A percentile compares a stretch with the other conserved stretches of the same genome.
Conservation (phyloP, 148 eudicot species). For the Tetragonia tetragonoides region DNA sequence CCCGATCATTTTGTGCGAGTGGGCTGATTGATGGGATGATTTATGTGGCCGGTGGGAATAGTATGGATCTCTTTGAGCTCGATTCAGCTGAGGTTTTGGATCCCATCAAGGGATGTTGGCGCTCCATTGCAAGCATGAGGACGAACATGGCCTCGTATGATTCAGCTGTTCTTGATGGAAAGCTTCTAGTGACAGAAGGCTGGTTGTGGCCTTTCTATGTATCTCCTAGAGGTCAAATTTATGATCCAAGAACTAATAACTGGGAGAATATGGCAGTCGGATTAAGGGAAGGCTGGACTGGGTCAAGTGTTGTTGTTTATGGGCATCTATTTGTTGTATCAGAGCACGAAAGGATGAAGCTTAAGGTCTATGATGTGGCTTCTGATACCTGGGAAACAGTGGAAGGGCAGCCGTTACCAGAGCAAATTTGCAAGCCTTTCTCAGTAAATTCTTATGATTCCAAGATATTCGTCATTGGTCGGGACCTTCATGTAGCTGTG, state of each 20-base stretch:
- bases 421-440: slow-evolving; percentile 91
- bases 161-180: slow-evolving; percentile 78
- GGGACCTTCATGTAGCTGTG: slow-evolving; percentile 78
- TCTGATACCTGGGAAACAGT: slow-evolving; percentile 83
- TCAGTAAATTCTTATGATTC: slow-evolving; percentile 54
- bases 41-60: slow-evolving; percentile 91
- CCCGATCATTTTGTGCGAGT: slow-evolving; percentile 82
- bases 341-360: slow-evolving; percentile 87
- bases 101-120: slow-evolving; percentile 60
- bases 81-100: slow-evolving; percentile 82
- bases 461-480: slow-evolving; percentile 76
- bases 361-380: slow-evolving; percentile 70
- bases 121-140: slow-evolving; percentile 61
- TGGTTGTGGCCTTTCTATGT: slow-evolving; percentile 99
- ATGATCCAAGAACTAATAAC: slow-evolving; percentile 64
- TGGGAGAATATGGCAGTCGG: slow-evolving; percentile 92
- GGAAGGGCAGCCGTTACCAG: slow-evolving; percentile 76
- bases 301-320: slow-evolving; percentile 77
- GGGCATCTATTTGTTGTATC: slow-evolving; percentile 83
- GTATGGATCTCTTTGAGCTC: slow-evolving; percentile 74
- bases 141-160: slow-evolving; percentile 85
- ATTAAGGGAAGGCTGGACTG: slow-evolving; percentile 94
- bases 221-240: slow-evolving; percentile 82
- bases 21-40: slow-evolving; percentile 78
- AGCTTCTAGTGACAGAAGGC: slow-evolving; percentile 89